Evolutionary conservation across 192 early-diverging fungal genomes (phyloP).

Genomic region (Haplosporangium gracile): DNA sequence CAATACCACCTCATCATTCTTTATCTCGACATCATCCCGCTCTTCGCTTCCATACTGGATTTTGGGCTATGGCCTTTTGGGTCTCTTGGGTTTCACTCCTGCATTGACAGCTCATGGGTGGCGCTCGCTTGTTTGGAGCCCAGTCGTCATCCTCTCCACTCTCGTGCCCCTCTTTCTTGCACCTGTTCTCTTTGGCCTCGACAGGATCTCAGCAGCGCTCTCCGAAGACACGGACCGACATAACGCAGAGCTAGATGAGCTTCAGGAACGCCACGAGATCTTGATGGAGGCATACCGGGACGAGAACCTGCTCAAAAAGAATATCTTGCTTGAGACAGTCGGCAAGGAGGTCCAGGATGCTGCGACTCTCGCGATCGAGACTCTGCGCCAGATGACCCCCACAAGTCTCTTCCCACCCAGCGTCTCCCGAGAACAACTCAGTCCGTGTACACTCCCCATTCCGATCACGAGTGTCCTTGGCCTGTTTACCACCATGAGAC

Average conservation of each 20-base stretch:
- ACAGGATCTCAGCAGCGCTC: conserved; percentile 25
- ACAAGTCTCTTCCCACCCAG: conserved; percentile 54
- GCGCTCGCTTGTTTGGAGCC: conserved; percentile 11
- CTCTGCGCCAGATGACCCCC: conserved; percentile 67
- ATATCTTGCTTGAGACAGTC: conserved; percentile 53
- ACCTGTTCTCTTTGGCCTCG: conserved; percentile 15
- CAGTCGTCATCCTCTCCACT: conserved; percentile 22
- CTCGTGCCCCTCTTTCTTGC: conserved; percentile 34
- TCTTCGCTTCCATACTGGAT: conserved; percentile 27
- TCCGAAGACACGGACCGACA: conserved; percentile 16
- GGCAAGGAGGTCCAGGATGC: conserved; percentile 63
- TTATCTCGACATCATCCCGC: neutral
- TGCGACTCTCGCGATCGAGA: conserved; percentile 61
- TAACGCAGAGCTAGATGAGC: conserved; percentile 20
- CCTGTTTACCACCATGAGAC: conserved; percentile 66
- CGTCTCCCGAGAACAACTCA: conserved; percentile 63
- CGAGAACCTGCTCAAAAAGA: conserved; percentile 33
- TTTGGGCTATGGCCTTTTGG: conserved; percentile 38
- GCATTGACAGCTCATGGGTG: neutral
- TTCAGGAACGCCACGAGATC: conserved; percentile 31
- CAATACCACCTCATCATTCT: neutral
- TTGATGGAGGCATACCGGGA: conserved; percentile 34
- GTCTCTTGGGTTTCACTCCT: conserved; percentile 19
- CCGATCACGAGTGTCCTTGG: conserved; percentile 68
- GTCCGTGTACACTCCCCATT: conserved; percentile 66